phyloP scores from a whole-genome alignment of 768 basidiomycete genomes.

The Infundibulicybe gibba region DNA sequence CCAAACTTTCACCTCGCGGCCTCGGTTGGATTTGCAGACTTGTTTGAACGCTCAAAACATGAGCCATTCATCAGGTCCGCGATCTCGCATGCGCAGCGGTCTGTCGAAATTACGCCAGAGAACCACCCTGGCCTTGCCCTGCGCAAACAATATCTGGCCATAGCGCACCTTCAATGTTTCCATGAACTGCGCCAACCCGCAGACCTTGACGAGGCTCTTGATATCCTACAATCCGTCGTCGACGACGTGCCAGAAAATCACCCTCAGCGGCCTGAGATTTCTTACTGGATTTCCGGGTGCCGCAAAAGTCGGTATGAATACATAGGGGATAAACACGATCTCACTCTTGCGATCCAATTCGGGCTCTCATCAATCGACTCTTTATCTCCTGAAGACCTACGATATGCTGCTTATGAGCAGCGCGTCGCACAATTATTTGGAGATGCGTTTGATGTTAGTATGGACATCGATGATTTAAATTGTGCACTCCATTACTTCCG shows the following conservation, averaged over 20 bases:
- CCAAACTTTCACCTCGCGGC: background rate
- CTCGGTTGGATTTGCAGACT: constrained; percentile 1
- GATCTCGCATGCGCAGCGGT: background rate
- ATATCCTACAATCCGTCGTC: constrained; percentile 5
- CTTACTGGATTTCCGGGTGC: constrained; percentile 11
- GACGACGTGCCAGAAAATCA: constrained; percentile 1
- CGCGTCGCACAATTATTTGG: background rate
- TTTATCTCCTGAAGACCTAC: constrained; percentile 1
- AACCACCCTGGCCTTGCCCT: constrained; percentile 5
- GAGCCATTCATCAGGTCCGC: constrained; percentile 14
- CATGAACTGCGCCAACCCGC: constrained; percentile 1
- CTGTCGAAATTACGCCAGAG: constrained; percentile 5
- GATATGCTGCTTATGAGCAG: background rate
- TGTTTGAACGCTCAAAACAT: constrained; percentile 2
- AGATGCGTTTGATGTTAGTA: background rate
- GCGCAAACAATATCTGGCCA: constrained; percentile 3
- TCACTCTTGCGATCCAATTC: constrained; percentile 10
- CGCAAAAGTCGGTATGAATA: constrained; percentile 12
- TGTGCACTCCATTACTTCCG: background rate
- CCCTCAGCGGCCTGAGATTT: constrained; percentile 10
- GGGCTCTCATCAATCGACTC: background rate
- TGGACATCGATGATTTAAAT: background rate
- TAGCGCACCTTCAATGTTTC: constrained; percentile 1
- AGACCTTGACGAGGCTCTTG: constrained; percentile 15
- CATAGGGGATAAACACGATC: constrained; percentile 15